Conservation (phyloP, 2,329 filamentous ascomycete species). For the Trichoderma sp. region DNA sequence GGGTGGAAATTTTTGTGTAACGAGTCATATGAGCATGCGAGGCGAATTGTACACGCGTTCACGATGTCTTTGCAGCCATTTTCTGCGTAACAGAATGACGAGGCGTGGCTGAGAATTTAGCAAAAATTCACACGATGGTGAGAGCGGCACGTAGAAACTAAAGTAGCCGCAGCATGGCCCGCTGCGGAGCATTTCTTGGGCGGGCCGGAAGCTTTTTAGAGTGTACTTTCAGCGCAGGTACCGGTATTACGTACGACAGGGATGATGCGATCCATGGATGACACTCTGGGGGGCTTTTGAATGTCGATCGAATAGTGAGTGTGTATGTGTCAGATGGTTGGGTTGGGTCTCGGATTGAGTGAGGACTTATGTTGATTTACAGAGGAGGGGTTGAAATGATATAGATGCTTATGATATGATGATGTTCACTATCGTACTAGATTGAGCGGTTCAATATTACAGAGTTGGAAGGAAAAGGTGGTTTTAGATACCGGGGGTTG, state of each 20-base stretch:
- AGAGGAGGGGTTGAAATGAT: background rate
- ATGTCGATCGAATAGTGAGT: background rate
- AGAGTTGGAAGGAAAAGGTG: background rate
- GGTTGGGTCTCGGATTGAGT: background rate
- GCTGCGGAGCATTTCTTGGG: background rate
- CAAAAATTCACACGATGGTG: background rate
- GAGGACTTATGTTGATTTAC: background rate
- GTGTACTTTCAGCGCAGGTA: background rate
- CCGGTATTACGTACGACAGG: background rate
- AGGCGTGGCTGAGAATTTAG: background rate
- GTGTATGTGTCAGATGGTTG: background rate
- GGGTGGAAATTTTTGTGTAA: background rate
- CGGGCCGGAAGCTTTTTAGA: background rate
- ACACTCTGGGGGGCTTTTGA: background rate
- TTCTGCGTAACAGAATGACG: background rate
- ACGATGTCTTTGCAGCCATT: background rate
- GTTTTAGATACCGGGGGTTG: background rate
- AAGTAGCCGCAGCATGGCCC: background rate
- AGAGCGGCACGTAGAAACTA: background rate
- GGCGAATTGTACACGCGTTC: slow-evolving; percentile 18
- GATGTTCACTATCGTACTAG: background rate
- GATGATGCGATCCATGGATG: background rate
- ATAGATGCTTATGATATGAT: background rate
- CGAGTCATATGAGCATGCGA: background rate
- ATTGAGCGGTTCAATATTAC: background rate